Conservation (phyloP, 2,329 filamentous ascomycete species). For the Aspergillus alliaceus region DNA sequence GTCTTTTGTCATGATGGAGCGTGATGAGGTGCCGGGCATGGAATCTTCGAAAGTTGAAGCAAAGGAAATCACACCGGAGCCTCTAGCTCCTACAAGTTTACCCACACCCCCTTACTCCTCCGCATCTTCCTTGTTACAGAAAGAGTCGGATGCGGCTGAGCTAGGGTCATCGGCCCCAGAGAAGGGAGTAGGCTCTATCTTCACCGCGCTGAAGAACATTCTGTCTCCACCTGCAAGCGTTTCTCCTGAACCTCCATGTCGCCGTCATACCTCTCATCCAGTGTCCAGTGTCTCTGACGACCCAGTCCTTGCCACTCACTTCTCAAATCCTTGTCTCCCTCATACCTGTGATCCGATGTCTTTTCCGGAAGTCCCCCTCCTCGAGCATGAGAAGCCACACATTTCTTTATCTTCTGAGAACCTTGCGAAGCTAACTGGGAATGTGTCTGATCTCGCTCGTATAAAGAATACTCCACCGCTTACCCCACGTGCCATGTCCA, state of each 20-base stretch:
- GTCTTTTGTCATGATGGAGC: constrained; percentile 45
- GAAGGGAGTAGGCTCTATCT: constrained; percentile 42
- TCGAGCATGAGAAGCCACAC: constrained; percentile 44
- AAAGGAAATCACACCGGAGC: constrained; percentile 29
- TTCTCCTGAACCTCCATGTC: constrained; percentile 35
- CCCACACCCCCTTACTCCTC: constrained; percentile 47
- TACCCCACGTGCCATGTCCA: constrained; percentile 82
- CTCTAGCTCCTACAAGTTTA: constrained; percentile 34
- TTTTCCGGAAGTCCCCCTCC: constrained; percentile 53
- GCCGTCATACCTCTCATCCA: constrained; percentile 53
- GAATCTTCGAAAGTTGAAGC: constrained; percentile 27
- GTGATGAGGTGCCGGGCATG: constrained; percentile 32
- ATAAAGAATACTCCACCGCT: constrained; percentile 91
- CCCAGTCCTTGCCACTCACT: constrained; percentile 65
- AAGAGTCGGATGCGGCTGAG: constrained; percentile 43
- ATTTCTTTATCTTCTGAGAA: constrained; percentile 46
- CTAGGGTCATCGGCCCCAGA: constrained; percentile 39
- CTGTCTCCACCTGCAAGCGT: constrained; percentile 38
- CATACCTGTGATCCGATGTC: constrained; percentile 48
- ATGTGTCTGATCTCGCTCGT: constrained; percentile 57
- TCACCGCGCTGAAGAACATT: constrained; percentile 46
- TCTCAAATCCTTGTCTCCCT: constrained; percentile 66
- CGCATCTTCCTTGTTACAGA: constrained; percentile 44
- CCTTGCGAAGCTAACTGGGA: constrained; percentile 75
- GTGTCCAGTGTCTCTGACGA: constrained; percentile 65